A percentile compares a stretch with the other conserved stretches of the same genome.
Evolutionary conservation across 352 stramenopile genomes (phyloP).

Genomic region (Globisporangium alternatum): DNA sequence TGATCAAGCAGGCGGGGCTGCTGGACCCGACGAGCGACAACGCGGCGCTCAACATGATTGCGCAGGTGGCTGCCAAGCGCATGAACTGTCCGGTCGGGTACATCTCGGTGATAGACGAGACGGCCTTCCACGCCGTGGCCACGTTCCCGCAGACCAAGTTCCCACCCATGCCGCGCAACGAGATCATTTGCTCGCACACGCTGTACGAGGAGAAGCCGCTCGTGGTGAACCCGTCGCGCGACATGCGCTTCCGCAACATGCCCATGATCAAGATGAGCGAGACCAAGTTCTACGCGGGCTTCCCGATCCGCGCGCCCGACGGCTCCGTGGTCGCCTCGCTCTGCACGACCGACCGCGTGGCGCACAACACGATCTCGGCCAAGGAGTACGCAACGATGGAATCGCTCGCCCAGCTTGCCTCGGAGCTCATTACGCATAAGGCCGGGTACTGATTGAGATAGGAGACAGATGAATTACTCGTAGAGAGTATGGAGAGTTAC

Average conservation of each 20-base stretch:
- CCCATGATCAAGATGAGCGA: constrained; percentile 32
- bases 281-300: constrained; percentile 63
- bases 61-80: constrained; percentile 40
- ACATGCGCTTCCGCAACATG: constrained; percentile 60
- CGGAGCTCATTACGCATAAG: constrained; percentile 19
- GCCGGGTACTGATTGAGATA: neutral
- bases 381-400: constrained; percentile 69
- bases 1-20: constrained; percentile 37
- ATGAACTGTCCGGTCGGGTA: constrained; percentile 54
- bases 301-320: constrained; percentile 47
- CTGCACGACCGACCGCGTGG: constrained; percentile 37
- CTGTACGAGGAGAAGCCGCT: constrained; percentile 55
- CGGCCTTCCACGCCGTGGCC: constrained; percentile 32
- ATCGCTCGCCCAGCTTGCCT: constrained; percentile 43
- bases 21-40: constrained; percentile 30
- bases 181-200: constrained; percentile 53
- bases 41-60: constrained; percentile 44
- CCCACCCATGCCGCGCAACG: constrained; percentile 22
- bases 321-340: constrained; percentile 45
- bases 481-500: no score
- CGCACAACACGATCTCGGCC: constrained; percentile 47
- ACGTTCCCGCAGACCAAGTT: constrained; percentile 9
- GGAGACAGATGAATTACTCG: no score
- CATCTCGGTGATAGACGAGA: constrained; percentile 53
- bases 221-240: constrained; percentile 48